These are phyloP conservation scores for Zoysia japonica DNA, from an alignment of 176 grass and related monocot genomes.

Conservation along the genomic window DNA sequence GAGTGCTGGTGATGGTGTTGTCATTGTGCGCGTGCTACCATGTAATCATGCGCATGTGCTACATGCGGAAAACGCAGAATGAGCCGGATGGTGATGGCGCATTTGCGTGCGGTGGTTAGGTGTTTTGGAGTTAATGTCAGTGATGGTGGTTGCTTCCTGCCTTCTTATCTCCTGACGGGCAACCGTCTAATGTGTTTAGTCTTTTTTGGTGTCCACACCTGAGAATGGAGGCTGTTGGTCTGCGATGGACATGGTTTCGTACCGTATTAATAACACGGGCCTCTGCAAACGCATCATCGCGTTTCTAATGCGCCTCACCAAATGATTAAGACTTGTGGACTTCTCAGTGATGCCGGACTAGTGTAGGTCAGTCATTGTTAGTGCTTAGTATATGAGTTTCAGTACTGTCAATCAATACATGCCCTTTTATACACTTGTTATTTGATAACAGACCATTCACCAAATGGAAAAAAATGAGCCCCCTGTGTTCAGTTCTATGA, in stretches of 20 bases:
- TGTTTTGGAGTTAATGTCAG: constrained; percentile 13
- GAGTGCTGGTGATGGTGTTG: not conserved
- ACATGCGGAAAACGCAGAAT: constrained; percentile 2
- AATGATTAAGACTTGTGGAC: not conserved
- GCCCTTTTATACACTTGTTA: not conserved
- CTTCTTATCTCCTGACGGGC: not conserved
- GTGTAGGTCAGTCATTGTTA: not conserved
- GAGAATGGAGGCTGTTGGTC: not conserved
- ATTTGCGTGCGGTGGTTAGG: constrained; percentile 24
- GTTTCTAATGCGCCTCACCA: not conserved
- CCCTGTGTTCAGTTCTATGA: not conserved
- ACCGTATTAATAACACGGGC: not conserved
- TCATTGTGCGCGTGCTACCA: constrained; percentile 7
- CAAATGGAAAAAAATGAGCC: not conserved
- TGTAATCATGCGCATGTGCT: constrained; percentile 23
- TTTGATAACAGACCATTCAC: not conserved
- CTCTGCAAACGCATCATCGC: not conserved
- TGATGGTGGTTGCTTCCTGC: constrained; percentile 11
- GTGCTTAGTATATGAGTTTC: not conserved
- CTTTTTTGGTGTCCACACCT: constrained; percentile 7
- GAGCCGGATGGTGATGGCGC: constrained; percentile 21
- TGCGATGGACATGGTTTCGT: not conserved
- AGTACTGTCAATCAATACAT: not conserved
- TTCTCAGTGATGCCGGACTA: not conserved
- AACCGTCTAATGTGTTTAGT: not conserved